phyloP scores from a whole-genome alignment of 495 filamentous ascomycete genomes.

The Pyrenula aspistea region DNA sequence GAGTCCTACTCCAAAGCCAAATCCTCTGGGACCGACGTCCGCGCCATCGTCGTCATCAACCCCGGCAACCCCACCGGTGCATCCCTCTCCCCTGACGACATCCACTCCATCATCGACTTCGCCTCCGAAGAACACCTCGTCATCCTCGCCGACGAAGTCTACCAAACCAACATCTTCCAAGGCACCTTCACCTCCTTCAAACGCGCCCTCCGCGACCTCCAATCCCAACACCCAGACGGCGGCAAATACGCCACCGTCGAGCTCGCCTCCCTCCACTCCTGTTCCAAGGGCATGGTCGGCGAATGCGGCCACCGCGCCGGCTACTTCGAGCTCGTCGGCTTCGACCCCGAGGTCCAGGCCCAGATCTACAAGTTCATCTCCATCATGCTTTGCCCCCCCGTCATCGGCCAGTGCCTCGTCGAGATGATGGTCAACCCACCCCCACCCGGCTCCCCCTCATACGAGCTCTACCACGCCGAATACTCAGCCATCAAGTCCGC shows the following conservation, averaged over 20 bases:
- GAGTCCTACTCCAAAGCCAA: constrained; percentile 58
- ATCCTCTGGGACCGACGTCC: constrained; percentile 66
- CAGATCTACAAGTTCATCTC: constrained; percentile 98
- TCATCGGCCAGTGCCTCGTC: constrained; percentile 89
- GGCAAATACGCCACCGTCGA: constrained; percentile 75
- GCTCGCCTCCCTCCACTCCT: constrained; percentile 72
- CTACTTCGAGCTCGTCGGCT: constrained; percentile 89
- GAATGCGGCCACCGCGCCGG: constrained; percentile 96
- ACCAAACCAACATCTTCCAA: constrained; percentile 95
- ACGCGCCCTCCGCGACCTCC: constrained; percentile 70
- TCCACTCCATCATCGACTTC: constrained; percentile 69
- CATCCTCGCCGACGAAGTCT: constrained; percentile 90
- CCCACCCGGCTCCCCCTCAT: constrained; percentile 63
- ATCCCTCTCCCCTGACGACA: constrained; percentile 62
- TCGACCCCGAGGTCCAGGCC: constrained; percentile 71
- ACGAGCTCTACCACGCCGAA: constrained; percentile 71
- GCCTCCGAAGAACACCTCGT: constrained; percentile 80
- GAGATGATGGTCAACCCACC: constrained; percentile 97
- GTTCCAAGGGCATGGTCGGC: constrained; percentile 95
- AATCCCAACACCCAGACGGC: constrained; percentile 48
- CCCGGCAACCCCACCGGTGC: constrained; percentile 95
- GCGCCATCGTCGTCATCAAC: constrained; percentile 93
- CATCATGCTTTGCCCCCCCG: constrained; percentile 89
- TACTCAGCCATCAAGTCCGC: constrained; percentile 68
- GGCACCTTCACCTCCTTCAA: constrained; percentile 95